These are phyloP conservation scores for Chaetomium olivaceum DNA, from an alignment of 2,329 filamentous ascomycete species.

Conservation along the genomic window DNA sequence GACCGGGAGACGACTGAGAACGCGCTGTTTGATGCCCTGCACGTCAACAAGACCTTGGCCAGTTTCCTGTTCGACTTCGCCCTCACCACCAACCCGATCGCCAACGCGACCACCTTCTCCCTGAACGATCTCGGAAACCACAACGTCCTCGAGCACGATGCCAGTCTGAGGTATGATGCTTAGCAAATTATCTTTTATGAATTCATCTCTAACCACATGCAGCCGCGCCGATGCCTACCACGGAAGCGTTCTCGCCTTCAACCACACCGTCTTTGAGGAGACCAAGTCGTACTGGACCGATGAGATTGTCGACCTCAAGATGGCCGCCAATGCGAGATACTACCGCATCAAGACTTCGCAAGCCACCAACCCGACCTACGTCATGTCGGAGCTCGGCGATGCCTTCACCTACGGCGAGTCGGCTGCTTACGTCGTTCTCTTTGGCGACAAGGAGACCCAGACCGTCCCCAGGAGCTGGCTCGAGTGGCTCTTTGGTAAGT, in stretches of 20 bases:
- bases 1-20: conserved; percentile 41
- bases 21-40: conserved; percentile 44
- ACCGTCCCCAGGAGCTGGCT: conserved; percentile 45
- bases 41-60: conserved; percentile 45
- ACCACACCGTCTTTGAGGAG: conserved; percentile 51
- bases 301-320: conserved; percentile 42
- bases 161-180: conserved; percentile 20
- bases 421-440: conserved; percentile 50
- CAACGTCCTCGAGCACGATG: conserved; percentile 50
- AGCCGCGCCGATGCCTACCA: conserved; percentile 36
- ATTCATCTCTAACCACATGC: not conserved
- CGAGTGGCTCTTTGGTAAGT: conserved; percentile 49
- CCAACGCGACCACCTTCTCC: conserved; percentile 47
- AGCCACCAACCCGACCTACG: conserved; percentile 51
- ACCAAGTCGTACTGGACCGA: conserved; percentile 49
- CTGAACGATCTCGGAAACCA: conserved; percentile 47
- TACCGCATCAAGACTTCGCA: conserved; percentile 47
- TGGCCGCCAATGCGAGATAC: conserved; percentile 49
- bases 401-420: conserved; percentile 53
- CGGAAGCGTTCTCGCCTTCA: conserved; percentile 55
- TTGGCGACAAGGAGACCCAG: conserved; percentile 46
- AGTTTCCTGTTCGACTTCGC: conserved; percentile 47
- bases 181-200: not conserved
- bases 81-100: conserved; percentile 44
- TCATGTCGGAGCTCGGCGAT: conserved; percentile 45